Conservation (phyloP, 2,329 filamentous ascomycete species). For the Dactylella cylindrospora region DNA sequence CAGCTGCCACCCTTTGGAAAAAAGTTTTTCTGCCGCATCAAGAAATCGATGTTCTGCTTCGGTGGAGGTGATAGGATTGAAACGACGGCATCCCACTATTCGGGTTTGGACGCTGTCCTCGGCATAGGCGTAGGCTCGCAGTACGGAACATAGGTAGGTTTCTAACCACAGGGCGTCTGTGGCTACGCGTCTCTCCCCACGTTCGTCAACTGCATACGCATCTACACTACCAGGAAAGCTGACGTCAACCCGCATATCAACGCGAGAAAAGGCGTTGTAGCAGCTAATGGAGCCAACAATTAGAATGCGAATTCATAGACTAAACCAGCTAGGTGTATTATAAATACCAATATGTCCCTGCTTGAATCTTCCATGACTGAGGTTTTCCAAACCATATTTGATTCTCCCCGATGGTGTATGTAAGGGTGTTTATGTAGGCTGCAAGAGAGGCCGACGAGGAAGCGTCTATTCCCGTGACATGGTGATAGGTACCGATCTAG, state of each 20-base stretch:
- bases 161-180: conserved; percentile 96
- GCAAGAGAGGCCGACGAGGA: conserved; percentile 96
- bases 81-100: conserved; percentile 93
- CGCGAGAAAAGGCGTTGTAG: conserved; percentile 97
- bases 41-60: conserved; percentile 96
- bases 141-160: conserved; percentile 91
- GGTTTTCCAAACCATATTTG: conserved; percentile 49
- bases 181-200: conserved; percentile 81
- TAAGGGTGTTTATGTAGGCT: conserved; percentile 97
- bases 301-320: conserved; percentile 47
- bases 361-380: conserved; percentile 70
- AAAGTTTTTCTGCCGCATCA: conserved; percentile 88
- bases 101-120: conserved; percentile 95
- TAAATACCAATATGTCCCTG: conserved; percentile 86
- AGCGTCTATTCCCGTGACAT: conserved; percentile 95
- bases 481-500: conserved; percentile 90
- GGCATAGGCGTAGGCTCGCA: conserved; percentile 93
- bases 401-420: conserved; percentile 65
- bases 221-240: conserved; percentile 95
- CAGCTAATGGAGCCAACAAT: conserved; percentile 59
- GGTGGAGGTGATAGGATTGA: conserved; percentile 98
- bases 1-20: conserved; percentile 92
- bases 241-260: conserved; percentile 98
- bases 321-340: background rate
- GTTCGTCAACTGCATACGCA: conserved; percentile 95